Conservation (phyloP, 1,139 yeast species). For the Meyerozyma carpophila region DNA sequence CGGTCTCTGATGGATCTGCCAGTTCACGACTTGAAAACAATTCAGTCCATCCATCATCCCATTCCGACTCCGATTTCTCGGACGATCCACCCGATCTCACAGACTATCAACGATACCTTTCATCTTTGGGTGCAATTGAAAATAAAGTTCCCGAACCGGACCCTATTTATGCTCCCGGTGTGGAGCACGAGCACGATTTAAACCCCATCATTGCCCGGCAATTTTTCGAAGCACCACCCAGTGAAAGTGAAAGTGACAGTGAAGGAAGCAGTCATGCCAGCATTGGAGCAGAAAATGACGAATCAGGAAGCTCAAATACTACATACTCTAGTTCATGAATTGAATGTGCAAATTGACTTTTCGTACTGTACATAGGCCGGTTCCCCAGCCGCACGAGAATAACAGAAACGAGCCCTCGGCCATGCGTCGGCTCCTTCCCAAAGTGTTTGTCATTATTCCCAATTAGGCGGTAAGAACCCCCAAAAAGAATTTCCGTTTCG, state of each 20-base stretch:
- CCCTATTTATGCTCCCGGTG: background rate
- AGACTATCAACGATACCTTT: constrained; percentile 2
- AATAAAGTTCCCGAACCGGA: background rate
- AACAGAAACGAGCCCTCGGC: background rate
- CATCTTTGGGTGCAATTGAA: background rate
- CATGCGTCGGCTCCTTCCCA: background rate
- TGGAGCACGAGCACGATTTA: background rate
- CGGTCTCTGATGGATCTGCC: background rate
- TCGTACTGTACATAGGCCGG: background rate
- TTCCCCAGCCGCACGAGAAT: background rate
- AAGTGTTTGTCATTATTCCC: background rate
- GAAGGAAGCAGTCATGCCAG: constrained; percentile 10
- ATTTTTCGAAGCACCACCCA: constrained; percentile 36
- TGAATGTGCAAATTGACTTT: background rate
- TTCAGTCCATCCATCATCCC: background rate
- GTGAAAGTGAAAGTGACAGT: constrained; percentile 28
- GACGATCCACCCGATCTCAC: background rate
- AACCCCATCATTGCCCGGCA: constrained; percentile 27
- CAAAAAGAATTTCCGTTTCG: no score
- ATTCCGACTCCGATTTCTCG: background rate
- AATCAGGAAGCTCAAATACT: background rate
- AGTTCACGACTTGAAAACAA: background rate
- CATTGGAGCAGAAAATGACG: constrained; percentile 5
- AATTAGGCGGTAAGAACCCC: background rate
- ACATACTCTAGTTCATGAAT: constrained; percentile 1